Base-by-base conservation (phyloP, 108 stramenopile genomes). In the Seminavis robusta region DNA sequence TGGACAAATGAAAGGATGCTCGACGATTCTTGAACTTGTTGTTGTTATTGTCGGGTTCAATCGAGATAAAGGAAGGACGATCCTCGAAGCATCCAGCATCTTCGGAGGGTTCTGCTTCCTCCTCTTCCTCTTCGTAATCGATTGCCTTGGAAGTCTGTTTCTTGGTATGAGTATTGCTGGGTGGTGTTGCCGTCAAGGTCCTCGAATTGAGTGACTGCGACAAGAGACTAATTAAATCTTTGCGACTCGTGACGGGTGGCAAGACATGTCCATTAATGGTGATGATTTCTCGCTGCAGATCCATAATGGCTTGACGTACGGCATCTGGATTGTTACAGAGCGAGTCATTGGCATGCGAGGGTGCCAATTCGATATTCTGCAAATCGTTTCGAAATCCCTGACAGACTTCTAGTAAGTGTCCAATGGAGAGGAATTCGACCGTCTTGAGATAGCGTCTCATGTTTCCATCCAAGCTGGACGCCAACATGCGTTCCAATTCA, bases 231-330 rank as follows among this genome's bases (percentile, higher is more conserved):
- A 85, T 52, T 32, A 92, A 66, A 31, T 88, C 84, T 48, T 71
- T 81, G 15, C 73, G 65, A 73, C 79, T 88, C 9, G 73, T 74
- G 5, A 81, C 84, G 7, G 86, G 86, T 16, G 90, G 83, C 50
- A 92, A 62, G 10, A 82, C 64, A 43, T 84, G 81, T 13, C 90
- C 90, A 73, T 92, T 92, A 11, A 92, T 76, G 19, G 86, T 88
- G 61, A 92, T 87, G 6, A 79, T 69, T 56, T 92, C 90, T 33
- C 90, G 74, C 59, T 84, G 68, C 57, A 92, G 64, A 67, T 92
- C 90, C 16, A 77, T 61, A 33, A 92, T 46, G 7, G 90, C 90
- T 64, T 92, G 90, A 16, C 81, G 76, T 8, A 92, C 33, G 21
- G 75, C 69, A 16, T 61, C 48, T 16, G 61, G 31, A 56, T 83